phyloP scores from a whole-genome alignment of 257 asterid species.

The Solanum megistacrolobum region DNA sequence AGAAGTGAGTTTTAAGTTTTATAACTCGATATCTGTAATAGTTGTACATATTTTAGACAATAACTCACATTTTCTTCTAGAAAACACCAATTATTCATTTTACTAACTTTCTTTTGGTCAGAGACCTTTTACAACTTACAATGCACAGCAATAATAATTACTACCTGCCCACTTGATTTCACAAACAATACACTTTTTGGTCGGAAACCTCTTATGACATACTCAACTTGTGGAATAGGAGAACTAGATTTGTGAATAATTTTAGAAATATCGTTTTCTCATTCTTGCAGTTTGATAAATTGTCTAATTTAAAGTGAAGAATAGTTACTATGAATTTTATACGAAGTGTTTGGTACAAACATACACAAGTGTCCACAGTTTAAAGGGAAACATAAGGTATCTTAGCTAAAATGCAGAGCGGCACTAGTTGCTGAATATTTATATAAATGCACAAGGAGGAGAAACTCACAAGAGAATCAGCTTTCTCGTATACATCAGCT shows the following conservation, averaged over 20 bases:
- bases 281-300: neutral
- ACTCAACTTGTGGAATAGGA: neutral
- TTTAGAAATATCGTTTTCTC: neutral
- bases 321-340: neutral
- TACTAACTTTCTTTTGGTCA: neutral
- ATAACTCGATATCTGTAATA: neutral
- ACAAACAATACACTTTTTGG: neutral
- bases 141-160: neutral
- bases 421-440: neutral
- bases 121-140: neutral
- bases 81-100: neutral
- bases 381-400: neutral
- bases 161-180: neutral
- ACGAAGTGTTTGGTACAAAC: neutral
- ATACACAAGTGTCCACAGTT: neutral
- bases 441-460: neutral
- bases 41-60: neutral
- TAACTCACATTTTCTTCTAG: neutral
- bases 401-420: neutral
- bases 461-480: conserved; percentile 23
- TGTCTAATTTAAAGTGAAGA: neutral
- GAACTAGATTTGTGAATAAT: neutral
- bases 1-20: neutral
- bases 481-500: conserved; percentile 9
- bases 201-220: neutral